Evolutionary conservation across 345 rosid species (phyloP).

Genomic region (Eucalyptus melliodora): DNA sequence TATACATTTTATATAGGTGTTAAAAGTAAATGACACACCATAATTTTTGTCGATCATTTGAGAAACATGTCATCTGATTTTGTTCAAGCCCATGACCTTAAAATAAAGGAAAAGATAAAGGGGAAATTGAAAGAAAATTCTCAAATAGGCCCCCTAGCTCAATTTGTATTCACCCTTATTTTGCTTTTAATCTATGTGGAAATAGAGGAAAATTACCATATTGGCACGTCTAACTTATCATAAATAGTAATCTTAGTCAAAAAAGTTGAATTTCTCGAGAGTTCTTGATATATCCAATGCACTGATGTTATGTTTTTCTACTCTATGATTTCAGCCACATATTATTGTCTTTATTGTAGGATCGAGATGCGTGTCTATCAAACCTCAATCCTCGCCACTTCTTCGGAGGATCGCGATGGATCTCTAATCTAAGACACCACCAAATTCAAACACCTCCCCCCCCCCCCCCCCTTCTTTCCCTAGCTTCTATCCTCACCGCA

Average conservation of each 20-base stretch:
- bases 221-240: neutral
- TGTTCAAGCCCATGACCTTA: neutral
- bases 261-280: neutral
- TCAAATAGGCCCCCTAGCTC: too few relatives aligned
- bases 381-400: neutral
- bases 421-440: neutral
- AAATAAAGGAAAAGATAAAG: too few relatives aligned
- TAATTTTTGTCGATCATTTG: neutral
- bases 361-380: neutral
- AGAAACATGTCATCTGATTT: neutral
- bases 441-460: neutral
- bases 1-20: too few relatives aligned
- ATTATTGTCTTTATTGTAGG: neutral
- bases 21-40: fast-evolving
- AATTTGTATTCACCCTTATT: too few relatives aligned
- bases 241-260: neutral
- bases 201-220: neutral
- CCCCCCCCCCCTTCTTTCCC: too few relatives aligned
- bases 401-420: neutral
- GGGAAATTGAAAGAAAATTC: too few relatives aligned
- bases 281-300: neutral
- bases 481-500: neutral
- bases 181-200: neutral
- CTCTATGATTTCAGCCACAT: neutral
- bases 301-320: neutral